Evolutionary conservation across 2,329 filamentous ascomycete genomes (phyloP), one percentile per base, ranked within the genome.

Genomic region (Ophiostoma pallidulum): DNA sequence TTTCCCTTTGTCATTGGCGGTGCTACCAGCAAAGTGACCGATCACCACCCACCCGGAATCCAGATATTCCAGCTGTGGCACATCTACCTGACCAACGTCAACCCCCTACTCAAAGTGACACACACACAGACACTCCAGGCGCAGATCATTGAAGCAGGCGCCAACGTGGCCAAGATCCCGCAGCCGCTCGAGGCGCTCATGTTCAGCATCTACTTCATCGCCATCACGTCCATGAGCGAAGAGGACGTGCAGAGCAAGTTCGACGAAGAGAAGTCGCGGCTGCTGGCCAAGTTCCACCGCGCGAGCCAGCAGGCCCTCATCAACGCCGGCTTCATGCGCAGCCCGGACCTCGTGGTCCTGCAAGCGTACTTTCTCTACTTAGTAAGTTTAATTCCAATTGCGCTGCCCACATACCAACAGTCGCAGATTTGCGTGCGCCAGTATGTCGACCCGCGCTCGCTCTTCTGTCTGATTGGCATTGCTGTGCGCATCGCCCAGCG

Each of bases 341-440:
- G 77, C 12, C 75, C 77, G 2, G 82, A 87, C 50, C 58, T 84
- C 8, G 73, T 77, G 43, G 71, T 82, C 4, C 63, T 88, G 20
- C 82, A 87, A 61, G 83, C 82, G 1, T 80, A 80, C 49, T 65
- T 82, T 6, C 65, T 87, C 14, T 86, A 82, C 55, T 67, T 85
- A 49, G 79, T 84, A 68, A 64, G 69, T 56, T n/a, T 51, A 29
- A 45, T 44, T 37, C 50, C 50, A 22, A 44, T 54, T 31, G 48
- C 36, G 12, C 31, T 47, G 40, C 46, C 51, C 54, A 51, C 54
- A 59, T 68, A 56, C 65, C 53, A 32, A 51, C 50, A 45, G 20
- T 43, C 48, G 5, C 54, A 80, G 78, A 57, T 80, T 22, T 75
- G 73, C 14, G 65, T 80, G 41, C 70, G 75, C 40, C 73, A 74